A percentile compares a stretch with the other conserved stretches of the same genome.
phyloP scores from a whole-genome alignment of 768 basidiomycete species.

The Suillus luteus region DNA sequence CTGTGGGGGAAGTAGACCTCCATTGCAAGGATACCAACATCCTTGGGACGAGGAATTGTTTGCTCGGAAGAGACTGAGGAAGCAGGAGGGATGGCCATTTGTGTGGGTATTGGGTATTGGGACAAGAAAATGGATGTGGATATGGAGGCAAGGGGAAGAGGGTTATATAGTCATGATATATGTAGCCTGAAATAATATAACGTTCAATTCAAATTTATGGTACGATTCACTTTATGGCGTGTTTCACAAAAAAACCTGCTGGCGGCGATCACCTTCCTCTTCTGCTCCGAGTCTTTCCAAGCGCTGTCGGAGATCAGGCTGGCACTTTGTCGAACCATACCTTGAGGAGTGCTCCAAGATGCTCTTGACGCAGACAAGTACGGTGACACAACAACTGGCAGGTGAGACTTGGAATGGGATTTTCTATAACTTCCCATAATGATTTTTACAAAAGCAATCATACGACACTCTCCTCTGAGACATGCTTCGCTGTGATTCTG shows the following conservation, averaged over 20 bases:
- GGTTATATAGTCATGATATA: constrained; percentile 27
- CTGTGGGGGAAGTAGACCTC: constrained; percentile 95
- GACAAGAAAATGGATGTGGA: constrained; percentile 3
- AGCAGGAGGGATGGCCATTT: constrained; percentile 29
- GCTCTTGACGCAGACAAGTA: neutral
- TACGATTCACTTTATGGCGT: constrained; percentile 34
- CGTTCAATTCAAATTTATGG: constrained; percentile 26
- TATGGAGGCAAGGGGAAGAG: neutral
- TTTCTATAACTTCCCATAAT: neutral
- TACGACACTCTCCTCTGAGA: constrained; percentile 2
- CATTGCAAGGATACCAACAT: constrained; percentile 92
- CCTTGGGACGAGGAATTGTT: constrained; percentile 65
- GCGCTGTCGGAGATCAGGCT: neutral
- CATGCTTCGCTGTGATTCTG: neutral
- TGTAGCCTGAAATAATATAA: constrained; percentile 28
- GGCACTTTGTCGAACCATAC: neutral
- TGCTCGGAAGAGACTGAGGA: constrained; percentile 16
- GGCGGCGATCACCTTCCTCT: neutral
- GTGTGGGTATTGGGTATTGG: neutral
- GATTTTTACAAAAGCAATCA: neutral
- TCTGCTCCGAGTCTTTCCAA: neutral
- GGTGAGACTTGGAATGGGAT: too few relatives aligned
- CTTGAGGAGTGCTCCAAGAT: neutral
- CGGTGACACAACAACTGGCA: neutral
- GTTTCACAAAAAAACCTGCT: constrained; percentile 23